Conservation (phyloP, 1,139 yeast species). For the Maudiozyma humilis region DNA sequence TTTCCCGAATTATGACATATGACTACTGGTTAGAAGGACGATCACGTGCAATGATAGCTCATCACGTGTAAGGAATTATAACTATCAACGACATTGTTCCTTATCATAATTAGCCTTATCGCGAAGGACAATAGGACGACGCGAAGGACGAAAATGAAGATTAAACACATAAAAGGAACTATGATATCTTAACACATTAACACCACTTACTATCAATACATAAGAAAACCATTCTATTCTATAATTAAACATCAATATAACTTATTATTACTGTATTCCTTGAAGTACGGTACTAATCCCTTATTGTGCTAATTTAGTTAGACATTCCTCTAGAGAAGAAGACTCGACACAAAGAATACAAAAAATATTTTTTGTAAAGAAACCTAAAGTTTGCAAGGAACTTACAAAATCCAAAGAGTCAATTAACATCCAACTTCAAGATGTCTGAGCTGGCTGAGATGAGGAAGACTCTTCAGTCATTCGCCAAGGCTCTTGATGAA, state of each 20-base stretch:
- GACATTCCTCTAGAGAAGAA: not conserved
- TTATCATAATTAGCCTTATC: not conserved
- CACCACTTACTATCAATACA: not conserved
- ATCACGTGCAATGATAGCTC: not conserved
- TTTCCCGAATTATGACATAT: not conserved
- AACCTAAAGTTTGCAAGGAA: too few species aligned
- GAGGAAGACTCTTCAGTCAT: not conserved
- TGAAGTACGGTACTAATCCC: not conserved
- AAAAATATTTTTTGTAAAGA: too few species aligned
- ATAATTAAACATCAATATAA: too few species aligned
- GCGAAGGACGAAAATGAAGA: not conserved
- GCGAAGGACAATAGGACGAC: not conserved
- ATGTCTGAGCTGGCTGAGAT: not conserved
- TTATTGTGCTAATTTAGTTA: too few species aligned
- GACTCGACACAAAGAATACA: not conserved
- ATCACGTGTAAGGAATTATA: not conserved
- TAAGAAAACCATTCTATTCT: not conserved
- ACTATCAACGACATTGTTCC: not conserved
- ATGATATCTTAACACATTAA: not conserved
- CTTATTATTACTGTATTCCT: not conserved
- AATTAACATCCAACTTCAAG: not conserved
- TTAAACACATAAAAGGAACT: not conserved
- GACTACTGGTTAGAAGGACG: not conserved
- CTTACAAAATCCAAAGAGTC: too few species aligned
- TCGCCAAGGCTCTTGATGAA: not conserved